These are phyloP conservation scores for Eucommia ulmoides DNA, from an alignment of 257 asterid species.

Conservation along the genomic window DNA sequence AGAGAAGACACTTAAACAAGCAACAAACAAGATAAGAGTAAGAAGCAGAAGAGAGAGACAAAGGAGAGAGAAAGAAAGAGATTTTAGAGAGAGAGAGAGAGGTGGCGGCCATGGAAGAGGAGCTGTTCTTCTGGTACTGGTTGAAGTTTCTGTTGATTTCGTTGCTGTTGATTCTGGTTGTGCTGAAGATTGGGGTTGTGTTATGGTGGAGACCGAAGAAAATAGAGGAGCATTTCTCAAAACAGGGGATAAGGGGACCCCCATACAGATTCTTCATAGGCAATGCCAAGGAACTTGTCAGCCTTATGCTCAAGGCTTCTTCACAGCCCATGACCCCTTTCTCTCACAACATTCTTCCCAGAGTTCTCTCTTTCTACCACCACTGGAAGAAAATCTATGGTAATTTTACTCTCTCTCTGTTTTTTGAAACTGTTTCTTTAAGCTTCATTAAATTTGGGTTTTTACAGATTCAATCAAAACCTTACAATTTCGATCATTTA, in stretches of 20 bases:
- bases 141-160: constrained; percentile 14
- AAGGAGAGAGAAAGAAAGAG: too few relatives aligned
- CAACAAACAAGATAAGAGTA: constrained; percentile 9
- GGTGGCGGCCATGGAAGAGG: constrained; percentile 21
- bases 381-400: constrained; percentile 47
- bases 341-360: constrained; percentile 36
- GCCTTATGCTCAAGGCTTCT: constrained; percentile 35
- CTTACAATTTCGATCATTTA: too few relatives aligned
- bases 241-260: constrained; percentile 43
- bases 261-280: constrained; percentile 33
- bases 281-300: constrained; percentile 38
- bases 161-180: constrained; percentile 4
- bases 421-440: background rate
- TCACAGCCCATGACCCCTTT: constrained; percentile 31
- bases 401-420: background rate
- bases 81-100: background rate
- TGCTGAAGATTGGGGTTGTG: constrained; percentile 13
- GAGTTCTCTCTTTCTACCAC: constrained; percentile 39
- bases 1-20: constrained; percentile 26
- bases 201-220: constrained; percentile 37
- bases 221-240: constrained; percentile 32
- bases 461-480: background rate
- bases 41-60: constrained; percentile 5
- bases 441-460: background rate
- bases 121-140: background rate